A percentile compares a stretch with the other conserved stretches of the same genome.
Conservation (phyloP, 2,329 filamentous ascomycete species). For the Alternaria sp. region DNA sequence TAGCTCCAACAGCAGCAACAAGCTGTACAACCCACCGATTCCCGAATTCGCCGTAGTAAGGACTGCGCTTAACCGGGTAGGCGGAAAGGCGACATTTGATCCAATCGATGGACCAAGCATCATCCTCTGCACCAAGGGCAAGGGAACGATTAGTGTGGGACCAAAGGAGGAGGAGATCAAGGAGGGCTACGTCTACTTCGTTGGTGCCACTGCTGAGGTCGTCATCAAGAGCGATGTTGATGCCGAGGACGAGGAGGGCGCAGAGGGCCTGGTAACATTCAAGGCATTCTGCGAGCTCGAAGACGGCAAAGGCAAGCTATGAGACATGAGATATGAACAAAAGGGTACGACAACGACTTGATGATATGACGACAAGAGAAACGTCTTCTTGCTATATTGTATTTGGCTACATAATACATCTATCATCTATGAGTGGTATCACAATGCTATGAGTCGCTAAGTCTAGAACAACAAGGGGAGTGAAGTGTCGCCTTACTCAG, state of each 20-base stretch:
- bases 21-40: constrained; percentile 93
- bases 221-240: constrained; percentile 72
- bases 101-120: constrained; percentile 88
- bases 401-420: not conserved
- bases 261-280: constrained; percentile 81
- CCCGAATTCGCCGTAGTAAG: constrained; percentile 93
- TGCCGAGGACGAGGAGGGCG: constrained; percentile 27
- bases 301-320: constrained; percentile 40
- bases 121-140: constrained; percentile 84
- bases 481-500: constrained; percentile 25
- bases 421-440: not conserved
- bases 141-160: constrained; percentile 84
- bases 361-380: not conserved
- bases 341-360: not conserved
- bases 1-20: constrained; percentile 72
- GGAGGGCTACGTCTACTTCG: constrained; percentile 62
- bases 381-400: not conserved
- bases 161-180: constrained; percentile 73
- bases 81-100: constrained; percentile 87
- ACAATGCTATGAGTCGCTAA: not conserved
- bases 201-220: constrained; percentile 85
- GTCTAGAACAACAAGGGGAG: not conserved
- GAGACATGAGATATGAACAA: not conserved
- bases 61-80: constrained; percentile 71
- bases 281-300: constrained; percentile 89